Base-by-base conservation (phyloP, 148 eudicot species). In the Diospyros lotus region DNA sequence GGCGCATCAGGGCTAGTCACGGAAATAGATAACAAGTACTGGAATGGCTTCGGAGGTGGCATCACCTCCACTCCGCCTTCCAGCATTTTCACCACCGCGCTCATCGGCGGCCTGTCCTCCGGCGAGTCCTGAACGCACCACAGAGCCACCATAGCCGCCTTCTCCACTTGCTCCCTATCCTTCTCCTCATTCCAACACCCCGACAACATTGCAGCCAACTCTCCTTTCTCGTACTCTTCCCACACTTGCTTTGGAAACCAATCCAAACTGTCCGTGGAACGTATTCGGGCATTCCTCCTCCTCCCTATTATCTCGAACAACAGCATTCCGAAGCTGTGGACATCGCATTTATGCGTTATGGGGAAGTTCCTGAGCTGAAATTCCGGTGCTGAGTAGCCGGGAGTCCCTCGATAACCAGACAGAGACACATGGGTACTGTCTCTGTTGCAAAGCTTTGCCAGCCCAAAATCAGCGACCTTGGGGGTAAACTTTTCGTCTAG, bases 101-200 rank as follows among this genome's bases (percentile, higher is more conserved):
- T 71, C 65, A 71, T 71, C 12, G 64, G 74, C 14, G 64, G 74
- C 40, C 74, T 58, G 2, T 8, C 15, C 9, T 42, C 42, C 0
- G 74, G 74, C 12, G 74, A 58, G 64, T 71, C 74, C n/a, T 71
- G 74, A 58, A 71, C 74, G 7, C 74, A 71, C 74, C 74, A 71
- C n/a, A 71, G 44, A 41, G 74, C 64, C 39, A 58, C 52, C 64
- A 42, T 43, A 11, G 74, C 63, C 74, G 58, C 58, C 44, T 18
- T 71, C 7, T 58, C 53, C 9, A 53, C 74, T 38, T 5, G 4
- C 2, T 71, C 74, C 10, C 74, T 58, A 18, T 71, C n/a, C 8
- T 43, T 71, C 4, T 71, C 64, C 43, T 58, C 52, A 3, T 56
- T 58, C 17, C 64, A 52, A 58, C 4, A 6, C 1, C 64, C n/a